Base-by-base conservation (phyloP, 192 early-diverging fungal species). In the Coemansia sp. region DNA sequence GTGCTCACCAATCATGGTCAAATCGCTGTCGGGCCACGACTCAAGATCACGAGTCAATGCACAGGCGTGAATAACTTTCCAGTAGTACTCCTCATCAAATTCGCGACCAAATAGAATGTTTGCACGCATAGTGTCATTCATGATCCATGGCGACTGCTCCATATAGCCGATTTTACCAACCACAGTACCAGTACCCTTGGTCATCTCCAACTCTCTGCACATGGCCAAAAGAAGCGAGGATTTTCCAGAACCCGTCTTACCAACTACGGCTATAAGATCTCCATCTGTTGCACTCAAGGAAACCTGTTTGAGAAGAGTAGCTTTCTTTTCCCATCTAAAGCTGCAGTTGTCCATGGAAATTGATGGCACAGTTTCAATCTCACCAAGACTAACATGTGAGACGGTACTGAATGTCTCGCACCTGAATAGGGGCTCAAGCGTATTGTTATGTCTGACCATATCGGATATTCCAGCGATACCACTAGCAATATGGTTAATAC, bases 231-330 rank as follows among this genome's bases (percentile, higher is more conserved):
- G 74, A 7, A 96, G 77, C 1, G 92, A 90, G 0, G 89, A 90
- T 68, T 96, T 96, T 53, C 94, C 94, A 27, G 85, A 80, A 11
- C 92, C 95, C 18, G 94, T 91, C 1, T 87, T 75, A 2, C 95
- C 95, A 13, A 94, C 89, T 38, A 96, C 73, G 0, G 91, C 93
- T 3, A 90, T 88, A 7, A 96, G 85, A 3, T 80, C 44, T 40
- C 88, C 80, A 57, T 77, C 66, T 70, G 77, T 64, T 76, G 90
- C 63, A 46, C 64, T 66, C 40, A 89, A 18, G 69, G 80, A 79
- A 68, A 92, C 77, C 70, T 89, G 67, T 27, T 44, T 40, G 27
- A 69, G 68, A 27, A 33, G 31, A 18, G 3, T 44, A 13, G 29
- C 64, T 11, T 46, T 46, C 41, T 11, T 62, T n/a, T n/a, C 13